These are phyloP conservation scores for maize (Zea mays) DNA, from an alignment of 176 grass and related monocot genomes.

Conservation along the genomic window DNA sequence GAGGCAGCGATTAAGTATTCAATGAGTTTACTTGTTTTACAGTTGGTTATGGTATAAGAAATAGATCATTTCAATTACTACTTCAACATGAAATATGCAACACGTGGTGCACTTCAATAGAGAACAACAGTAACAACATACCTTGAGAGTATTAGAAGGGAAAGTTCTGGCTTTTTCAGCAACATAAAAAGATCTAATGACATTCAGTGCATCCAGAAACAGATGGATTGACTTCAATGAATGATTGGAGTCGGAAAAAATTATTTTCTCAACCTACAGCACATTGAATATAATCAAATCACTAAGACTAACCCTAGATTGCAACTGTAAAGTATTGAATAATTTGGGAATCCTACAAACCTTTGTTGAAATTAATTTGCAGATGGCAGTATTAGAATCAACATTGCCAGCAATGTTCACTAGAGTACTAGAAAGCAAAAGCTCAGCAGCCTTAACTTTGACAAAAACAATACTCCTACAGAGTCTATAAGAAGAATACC, in stretches of 20 bases:
- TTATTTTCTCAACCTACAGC: slow-evolving; percentile 74
- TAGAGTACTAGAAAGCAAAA: slow-evolving; percentile 77
- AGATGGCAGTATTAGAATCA: slow-evolving; percentile 57
- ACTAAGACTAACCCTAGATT: slow-evolving; percentile 6
- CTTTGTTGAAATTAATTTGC: slow-evolving; percentile 69
- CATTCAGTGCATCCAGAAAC: slow-evolving; percentile 84
- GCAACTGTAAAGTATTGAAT: slow-evolving; percentile 22
- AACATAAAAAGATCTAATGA: slow-evolving; percentile 74
- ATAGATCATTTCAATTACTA: neutral
- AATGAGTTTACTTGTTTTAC: neutral
- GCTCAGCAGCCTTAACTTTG: slow-evolving; percentile 78
- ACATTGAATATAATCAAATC: slow-evolving; percentile 31
- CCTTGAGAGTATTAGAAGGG: slow-evolving; percentile 67
- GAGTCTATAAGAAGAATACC: slow-evolving; percentile 53
- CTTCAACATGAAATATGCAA: neutral
- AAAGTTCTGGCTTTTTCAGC: slow-evolving; percentile 52
- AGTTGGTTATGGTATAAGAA: neutral
- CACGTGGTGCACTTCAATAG: neutral
- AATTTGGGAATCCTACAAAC: slow-evolving; percentile 38
- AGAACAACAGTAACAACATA: slow-evolving; percentile 41
- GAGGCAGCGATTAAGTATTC: neutral
- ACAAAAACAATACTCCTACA: slow-evolving; percentile 80
- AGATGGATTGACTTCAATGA: slow-evolving; percentile 75
- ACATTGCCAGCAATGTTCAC: slow-evolving; percentile 66
- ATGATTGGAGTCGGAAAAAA: slow-evolving; percentile 82